These are phyloP conservation scores for Venturia pyrina DNA, from an alignment of 2,329 filamentous ascomycete genomes.

Conservation along the genomic window DNA sequence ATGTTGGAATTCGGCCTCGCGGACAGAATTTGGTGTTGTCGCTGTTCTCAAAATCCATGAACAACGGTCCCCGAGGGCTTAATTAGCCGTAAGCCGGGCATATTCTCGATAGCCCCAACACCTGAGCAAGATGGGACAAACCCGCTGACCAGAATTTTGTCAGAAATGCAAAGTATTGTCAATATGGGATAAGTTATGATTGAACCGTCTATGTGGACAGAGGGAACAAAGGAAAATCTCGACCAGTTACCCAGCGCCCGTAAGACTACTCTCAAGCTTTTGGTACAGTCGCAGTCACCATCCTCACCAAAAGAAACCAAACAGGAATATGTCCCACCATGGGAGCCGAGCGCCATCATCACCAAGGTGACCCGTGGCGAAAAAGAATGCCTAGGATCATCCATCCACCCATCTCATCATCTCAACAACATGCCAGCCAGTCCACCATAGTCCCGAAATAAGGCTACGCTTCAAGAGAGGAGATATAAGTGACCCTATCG, in stretches of 20 bases:
- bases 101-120: too few relatives aligned
- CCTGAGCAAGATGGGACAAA: too few relatives aligned
- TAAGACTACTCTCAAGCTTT: background rate
- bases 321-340: background rate
- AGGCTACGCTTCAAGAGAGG: background rate
- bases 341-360: background rate
- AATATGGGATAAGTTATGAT: background rate
- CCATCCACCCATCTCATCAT: background rate
- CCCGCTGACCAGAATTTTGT: too few relatives aligned
- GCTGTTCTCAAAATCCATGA: too few relatives aligned
- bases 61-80: too few relatives aligned
- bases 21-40: too few relatives aligned
- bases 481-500: background rate
- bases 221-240: background rate
- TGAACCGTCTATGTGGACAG: background rate
- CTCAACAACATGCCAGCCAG: background rate
- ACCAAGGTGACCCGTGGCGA: background rate
- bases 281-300: background rate
- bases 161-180: background rate
- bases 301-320: background rate
- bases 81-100: too few relatives aligned
- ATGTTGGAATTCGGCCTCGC: too few relatives aligned
- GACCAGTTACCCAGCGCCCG: background rate
- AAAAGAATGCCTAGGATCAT: background rate
- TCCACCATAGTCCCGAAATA: background rate